phyloP scores from a whole-genome alignment of 805 yeast species.

The Wickerhamiella allomyrinae region DNA sequence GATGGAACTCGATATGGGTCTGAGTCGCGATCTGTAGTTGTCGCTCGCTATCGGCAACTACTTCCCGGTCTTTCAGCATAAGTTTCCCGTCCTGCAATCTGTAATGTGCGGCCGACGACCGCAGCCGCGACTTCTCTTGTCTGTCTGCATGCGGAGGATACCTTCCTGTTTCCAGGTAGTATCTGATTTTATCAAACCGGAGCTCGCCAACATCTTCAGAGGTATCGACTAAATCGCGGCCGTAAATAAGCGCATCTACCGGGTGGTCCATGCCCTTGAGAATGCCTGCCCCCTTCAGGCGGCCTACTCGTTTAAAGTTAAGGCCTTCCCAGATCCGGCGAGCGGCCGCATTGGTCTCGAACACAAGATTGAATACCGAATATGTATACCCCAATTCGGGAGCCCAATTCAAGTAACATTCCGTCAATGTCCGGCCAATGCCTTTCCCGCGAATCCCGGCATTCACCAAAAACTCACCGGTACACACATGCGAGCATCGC shows the following conservation, averaged over 20 bases:
- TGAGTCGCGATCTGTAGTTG: slow-evolving; percentile 65
- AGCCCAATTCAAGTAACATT: slow-evolving; percentile 83
- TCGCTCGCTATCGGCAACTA: slow-evolving; percentile 58
- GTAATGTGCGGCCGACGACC: slow-evolving; percentile 69
- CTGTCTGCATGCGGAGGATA: slow-evolving; percentile 77
- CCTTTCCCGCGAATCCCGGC: slow-evolving; percentile 89
- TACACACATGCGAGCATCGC: slow-evolving; percentile 81
- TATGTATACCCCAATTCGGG: slow-evolving; percentile 78
- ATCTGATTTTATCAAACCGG: slow-evolving; percentile 62
- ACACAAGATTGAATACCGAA: slow-evolving; percentile 69
- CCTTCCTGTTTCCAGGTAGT: slow-evolving; percentile 66
- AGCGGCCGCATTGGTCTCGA: slow-evolving; percentile 77
- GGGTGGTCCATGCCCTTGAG: slow-evolving; percentile 72
- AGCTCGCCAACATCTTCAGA: slow-evolving; percentile 17
- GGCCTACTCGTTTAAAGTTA: slow-evolving; percentile 65
- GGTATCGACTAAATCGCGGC: slow-evolving; percentile 40
- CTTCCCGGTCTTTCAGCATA: slow-evolving; percentile 66
- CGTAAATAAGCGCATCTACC: slow-evolving; percentile 77
- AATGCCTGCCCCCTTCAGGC: slow-evolving; percentile 76
- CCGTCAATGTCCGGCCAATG: slow-evolving; percentile 72
- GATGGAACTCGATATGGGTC: slow-evolving; percentile 51
- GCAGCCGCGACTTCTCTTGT: slow-evolving; percentile 72
- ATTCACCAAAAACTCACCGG: slow-evolving; percentile 77
- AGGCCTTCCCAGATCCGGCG: slow-evolving; percentile 62
- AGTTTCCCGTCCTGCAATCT: slow-evolving; percentile 55